Conservation (phyloP, 1,284 basidiomycete species). For the Irpex lacteus region DNA sequence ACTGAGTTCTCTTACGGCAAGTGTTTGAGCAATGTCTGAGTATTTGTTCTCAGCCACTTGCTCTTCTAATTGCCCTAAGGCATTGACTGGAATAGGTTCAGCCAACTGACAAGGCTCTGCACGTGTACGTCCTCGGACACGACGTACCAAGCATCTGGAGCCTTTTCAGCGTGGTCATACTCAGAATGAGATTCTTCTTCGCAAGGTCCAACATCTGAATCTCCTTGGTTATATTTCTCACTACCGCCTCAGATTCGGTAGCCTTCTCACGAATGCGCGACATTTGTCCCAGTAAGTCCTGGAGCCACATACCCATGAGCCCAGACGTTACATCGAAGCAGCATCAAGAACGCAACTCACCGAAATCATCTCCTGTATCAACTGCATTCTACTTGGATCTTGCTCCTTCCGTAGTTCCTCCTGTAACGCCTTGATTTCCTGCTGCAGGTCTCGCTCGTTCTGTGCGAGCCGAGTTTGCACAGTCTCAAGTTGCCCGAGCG, state of each 20-base stretch:
- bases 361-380: slow-evolving; percentile 91
- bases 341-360: slow-evolving; percentile 39
- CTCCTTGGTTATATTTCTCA: slow-evolving; percentile 93
- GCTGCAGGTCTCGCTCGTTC: slow-evolving; percentile 60
- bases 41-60: slow-evolving; percentile 79
- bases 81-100: slow-evolving; percentile 59
- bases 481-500: slow-evolving; percentile 59
- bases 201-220: slow-evolving; percentile 94
- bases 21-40: slow-evolving; percentile 77
- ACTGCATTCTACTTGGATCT: slow-evolving; percentile 81
- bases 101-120: background rate
- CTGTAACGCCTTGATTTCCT: slow-evolving; percentile 72
- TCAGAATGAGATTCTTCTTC: slow-evolving; percentile 88
- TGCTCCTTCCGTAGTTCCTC: slow-evolving; percentile 71
- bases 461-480: slow-evolving; percentile 61
- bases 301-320: background rate
- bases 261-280: slow-evolving; percentile 93
- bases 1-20: slow-evolving; percentile 51
- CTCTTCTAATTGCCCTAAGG: slow-evolving; percentile 78
- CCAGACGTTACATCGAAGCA: background rate
- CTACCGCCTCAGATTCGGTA: slow-evolving; percentile 93
- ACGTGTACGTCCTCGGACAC: background rate
- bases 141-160: slow-evolving; percentile 89
- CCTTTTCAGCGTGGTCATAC: slow-evolving; percentile 89
- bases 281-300: slow-evolving; percentile 94